Percentiles rank a stretch among this genome's conserved stretches.
Evolutionary conservation across 371 early-diverging fungal species (phyloP).

Genomic region (Gilbertella persicaria): DNA sequence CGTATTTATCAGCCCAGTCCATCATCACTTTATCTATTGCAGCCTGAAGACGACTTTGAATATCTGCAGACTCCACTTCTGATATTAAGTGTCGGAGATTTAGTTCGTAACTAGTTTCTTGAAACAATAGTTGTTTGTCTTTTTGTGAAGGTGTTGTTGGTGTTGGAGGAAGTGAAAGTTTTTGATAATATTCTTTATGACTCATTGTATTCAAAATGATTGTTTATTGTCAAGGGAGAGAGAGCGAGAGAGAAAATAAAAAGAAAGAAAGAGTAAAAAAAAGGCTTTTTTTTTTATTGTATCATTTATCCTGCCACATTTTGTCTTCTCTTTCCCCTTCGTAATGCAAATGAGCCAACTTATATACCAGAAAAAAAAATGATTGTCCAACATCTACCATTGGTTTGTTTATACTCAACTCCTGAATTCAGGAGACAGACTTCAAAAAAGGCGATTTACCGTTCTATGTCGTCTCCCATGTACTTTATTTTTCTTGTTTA

Average conservation of each 20-base stretch:
- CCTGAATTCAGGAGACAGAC: background rate
- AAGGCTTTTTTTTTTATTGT: too few relatives aligned
- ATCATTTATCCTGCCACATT: background rate
- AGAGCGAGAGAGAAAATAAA: background rate
- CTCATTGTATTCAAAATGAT: background rate
- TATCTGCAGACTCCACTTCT: conserved; percentile 10
- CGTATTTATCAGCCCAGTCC: conserved; percentile 19
- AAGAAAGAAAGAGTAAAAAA: conserved; percentile 2
- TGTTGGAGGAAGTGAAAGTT: conserved; percentile 15
- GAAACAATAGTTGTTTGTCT: background rate
- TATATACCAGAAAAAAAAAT: conserved; percentile 5
- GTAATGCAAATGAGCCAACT: background rate
- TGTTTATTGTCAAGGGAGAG: background rate
- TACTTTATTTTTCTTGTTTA: too few relatives aligned
- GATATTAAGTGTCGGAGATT: conserved; percentile 1
- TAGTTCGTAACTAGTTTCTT: too few relatives aligned
- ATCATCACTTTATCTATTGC: conserved; percentile 10
- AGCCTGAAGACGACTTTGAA: conserved; percentile 9
- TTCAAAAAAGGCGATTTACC: background rate
- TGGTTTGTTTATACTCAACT: too few relatives aligned
- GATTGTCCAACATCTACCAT: conserved; percentile 7
- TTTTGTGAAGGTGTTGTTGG: conserved; percentile 3
- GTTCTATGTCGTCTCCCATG: background rate
- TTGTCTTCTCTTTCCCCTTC: background rate
- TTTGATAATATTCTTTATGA: conserved; percentile 10